Evolutionary conservation across 768 basidiomycete species (phyloP).

Genomic region (Amanita thiersii): DNA sequence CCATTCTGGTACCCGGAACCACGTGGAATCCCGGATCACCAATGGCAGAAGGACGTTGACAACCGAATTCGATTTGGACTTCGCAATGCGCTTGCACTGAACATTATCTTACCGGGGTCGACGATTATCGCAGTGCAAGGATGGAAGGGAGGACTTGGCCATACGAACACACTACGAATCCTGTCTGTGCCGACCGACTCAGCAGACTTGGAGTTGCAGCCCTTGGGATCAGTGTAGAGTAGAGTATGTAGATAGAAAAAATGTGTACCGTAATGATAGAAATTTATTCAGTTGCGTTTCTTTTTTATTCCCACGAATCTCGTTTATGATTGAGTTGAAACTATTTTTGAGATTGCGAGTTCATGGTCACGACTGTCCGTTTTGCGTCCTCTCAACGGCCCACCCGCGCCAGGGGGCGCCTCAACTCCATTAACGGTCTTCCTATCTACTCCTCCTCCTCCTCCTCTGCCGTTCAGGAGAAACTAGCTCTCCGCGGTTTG

Average conservation of each 20-base stretch:
- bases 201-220: conserved; percentile 72
- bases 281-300: too few relatives aligned
- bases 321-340: too few relatives aligned
- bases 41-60: conserved; percentile 98
- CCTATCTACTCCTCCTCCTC: conserved; percentile 24
- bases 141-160: conserved; percentile 98
- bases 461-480: conserved; percentile 60
- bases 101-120: conserved; percentile 81
- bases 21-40: conserved; percentile 76
- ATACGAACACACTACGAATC: conserved; percentile 87
- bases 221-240: conserved; percentile 29
- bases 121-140: conserved; percentile 95
- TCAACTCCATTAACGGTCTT: conserved; percentile 20
- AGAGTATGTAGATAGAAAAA: background rate
- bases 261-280: background rate
- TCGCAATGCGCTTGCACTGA: conserved; percentile 71
- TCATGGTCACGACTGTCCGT: conserved; percentile 40
- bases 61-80: conserved; percentile 88
- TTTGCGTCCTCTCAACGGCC: conserved; percentile 27
- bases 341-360: background rate
- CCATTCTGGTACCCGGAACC: conserved; percentile 96
- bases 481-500: conserved; percentile 39
- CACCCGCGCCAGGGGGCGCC: conserved; percentile 22
- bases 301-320: background rate
- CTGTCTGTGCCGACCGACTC: conserved; percentile 75